These are phyloP conservation scores for Nelumbo lutea DNA, from an alignment of 164 flowering plant species.

Conservation along the genomic window DNA sequence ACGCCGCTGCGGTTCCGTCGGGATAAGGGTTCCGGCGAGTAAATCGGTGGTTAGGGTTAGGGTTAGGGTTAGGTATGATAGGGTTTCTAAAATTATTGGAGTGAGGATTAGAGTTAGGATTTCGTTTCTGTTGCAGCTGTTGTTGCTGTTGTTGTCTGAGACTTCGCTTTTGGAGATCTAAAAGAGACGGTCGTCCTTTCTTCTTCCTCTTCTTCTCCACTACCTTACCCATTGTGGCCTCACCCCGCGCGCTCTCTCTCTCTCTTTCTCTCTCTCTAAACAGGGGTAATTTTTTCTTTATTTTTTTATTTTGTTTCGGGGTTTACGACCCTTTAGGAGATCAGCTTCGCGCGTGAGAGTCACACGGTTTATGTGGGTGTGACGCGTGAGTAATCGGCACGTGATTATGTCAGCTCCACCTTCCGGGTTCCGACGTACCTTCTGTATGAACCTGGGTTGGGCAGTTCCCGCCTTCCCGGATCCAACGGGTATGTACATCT, in stretches of 20 bases:
- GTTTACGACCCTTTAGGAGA: neutral
- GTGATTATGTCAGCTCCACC: no score
- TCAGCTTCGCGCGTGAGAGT: constrained; percentile 3
- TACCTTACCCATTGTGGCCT: constrained; percentile 27
- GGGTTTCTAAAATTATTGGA: constrained; percentile 9
- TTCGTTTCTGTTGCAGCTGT: constrained; percentile 12
- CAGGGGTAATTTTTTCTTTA: constrained; percentile 10
- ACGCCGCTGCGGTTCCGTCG: constrained; percentile 4
- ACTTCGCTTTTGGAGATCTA: constrained; percentile 58
- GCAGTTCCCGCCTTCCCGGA: no score
- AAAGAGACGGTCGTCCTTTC: constrained; percentile 80
- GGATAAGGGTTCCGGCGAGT: constrained; percentile 36
- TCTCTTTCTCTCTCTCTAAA: constrained; percentile 15
- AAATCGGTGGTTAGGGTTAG: constrained; percentile 41
- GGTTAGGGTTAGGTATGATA: constrained; percentile 19
- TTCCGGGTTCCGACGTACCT: no score
- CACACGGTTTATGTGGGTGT: neutral
- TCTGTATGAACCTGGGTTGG: no score
- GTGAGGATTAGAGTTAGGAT: constrained; percentile 12
- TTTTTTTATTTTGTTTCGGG: constrained; percentile 1
- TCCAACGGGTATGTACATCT: no score
- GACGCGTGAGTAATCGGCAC: neutral
- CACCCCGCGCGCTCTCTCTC: constrained; percentile 13
- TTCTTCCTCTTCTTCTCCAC: constrained; percentile 60
- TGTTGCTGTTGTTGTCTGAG: constrained; percentile 29